Conservation (phyloP, 768 basidiomycete genomes). For the Jaapia argillacea region DNA sequence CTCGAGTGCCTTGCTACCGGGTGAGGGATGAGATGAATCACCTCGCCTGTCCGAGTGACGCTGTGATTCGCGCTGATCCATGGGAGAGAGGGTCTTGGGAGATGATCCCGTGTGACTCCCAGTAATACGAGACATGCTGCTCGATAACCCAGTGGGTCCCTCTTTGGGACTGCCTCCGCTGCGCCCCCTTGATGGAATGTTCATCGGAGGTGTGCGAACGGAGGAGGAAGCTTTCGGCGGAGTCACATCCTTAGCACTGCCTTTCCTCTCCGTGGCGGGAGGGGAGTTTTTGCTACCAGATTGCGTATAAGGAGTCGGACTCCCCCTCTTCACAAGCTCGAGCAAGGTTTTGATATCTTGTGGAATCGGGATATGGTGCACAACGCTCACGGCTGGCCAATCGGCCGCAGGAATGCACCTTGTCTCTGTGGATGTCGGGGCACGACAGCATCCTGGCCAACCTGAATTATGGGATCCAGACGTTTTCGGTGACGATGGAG, state of each 20-base stretch:
- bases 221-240: not conserved
- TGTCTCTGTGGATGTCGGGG: slow-evolving; percentile 51
- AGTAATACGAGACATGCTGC: slow-evolving; percentile 28
- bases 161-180: slow-evolving; percentile 46
- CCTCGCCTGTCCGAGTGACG: slow-evolving; percentile 42
- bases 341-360: slow-evolving; percentile 58
- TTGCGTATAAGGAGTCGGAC: not conserved
- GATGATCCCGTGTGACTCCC: slow-evolving; percentile 34
- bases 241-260: not conserved
- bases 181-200: slow-evolving; percentile 32
- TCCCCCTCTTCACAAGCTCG: slow-evolving; percentile 20
- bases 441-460: slow-evolving; percentile 87
- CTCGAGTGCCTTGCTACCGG: slow-evolving; percentile 49
- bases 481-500: slow-evolving; percentile 35
- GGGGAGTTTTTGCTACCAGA: not conserved
- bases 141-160: slow-evolving; percentile 25
- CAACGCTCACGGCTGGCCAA: slow-evolving; percentile 71
- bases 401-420: slow-evolving; percentile 59
- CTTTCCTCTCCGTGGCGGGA: not conserved
- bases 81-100: slow-evolving; percentile 34
- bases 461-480: slow-evolving; percentile 60
- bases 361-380: slow-evolving; percentile 69
- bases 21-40: slow-evolving; percentile 50
- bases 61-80: slow-evolving; percentile 31
- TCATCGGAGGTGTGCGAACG: not conserved